These are phyloP conservation scores for Leishmania lainsoni DNA, from an alignment of 208 protist species.

Conservation along the genomic window DNA sequence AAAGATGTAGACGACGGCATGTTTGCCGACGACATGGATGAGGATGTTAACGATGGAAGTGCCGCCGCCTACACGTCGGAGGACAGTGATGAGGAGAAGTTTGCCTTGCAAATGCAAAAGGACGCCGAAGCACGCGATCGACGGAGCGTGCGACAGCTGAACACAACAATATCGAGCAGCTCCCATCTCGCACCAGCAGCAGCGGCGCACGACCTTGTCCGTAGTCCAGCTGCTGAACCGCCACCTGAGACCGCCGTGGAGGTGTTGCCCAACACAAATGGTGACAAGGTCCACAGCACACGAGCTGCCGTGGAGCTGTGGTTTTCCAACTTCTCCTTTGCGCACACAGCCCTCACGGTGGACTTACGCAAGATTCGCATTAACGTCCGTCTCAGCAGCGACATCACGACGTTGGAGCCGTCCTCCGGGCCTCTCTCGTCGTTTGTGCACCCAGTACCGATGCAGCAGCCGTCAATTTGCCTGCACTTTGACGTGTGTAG, in stretches of 20 bases:
- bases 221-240: not conserved
- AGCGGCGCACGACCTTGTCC: not conserved
- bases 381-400: conserved; percentile 68
- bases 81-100: conserved; percentile 53
- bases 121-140: conserved; percentile 27
- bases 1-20: not conserved
- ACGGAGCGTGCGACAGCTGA: conserved; percentile 8
- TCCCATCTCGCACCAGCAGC: conserved; percentile 1
- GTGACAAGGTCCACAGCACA: not conserved
- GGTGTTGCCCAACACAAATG: not conserved
- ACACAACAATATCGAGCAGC: conserved; percentile 3
- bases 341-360: conserved; percentile 46
- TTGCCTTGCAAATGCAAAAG: conserved; percentile 42
- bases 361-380: conserved; percentile 79
- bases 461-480: conserved; percentile 63
- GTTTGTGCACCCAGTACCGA: conserved; percentile 81
- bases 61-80: conserved; percentile 46
- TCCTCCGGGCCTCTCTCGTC: conserved; percentile 74
- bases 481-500: conserved; percentile 68
- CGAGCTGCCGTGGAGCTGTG: conserved; percentile 56
- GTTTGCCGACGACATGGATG: not conserved
- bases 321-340: conserved; percentile 74
- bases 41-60: not conserved
- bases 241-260: not conserved
- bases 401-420: conserved; percentile 79